A percentile compares a stretch with the other conserved stretches of the same genome.
phyloP scores from a whole-genome alignment of 768 basidiomycete genomes.

The Tephrocybe sp. region DNA sequence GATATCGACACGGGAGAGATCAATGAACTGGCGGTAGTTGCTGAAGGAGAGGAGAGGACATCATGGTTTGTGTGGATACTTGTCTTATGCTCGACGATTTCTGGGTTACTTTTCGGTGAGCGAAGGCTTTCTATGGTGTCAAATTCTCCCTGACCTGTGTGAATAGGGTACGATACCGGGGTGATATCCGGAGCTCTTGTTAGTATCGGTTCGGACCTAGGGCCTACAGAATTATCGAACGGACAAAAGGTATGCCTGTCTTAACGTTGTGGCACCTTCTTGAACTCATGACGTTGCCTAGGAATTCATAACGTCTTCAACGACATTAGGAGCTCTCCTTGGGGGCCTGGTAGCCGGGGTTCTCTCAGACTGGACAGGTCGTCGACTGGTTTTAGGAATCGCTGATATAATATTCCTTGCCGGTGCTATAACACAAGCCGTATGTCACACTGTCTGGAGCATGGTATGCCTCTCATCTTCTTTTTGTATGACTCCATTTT shows the following conservation, averaged over 20 bases:
- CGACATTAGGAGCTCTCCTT: constrained; percentile 73
- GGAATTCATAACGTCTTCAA: constrained; percentile 81
- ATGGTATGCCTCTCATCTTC: constrained; percentile 44
- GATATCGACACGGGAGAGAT: constrained; percentile 48
- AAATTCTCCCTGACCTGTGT: not conserved
- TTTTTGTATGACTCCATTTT: not conserved
- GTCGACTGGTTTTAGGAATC: constrained; percentile 59
- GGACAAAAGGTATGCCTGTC: constrained; percentile 52
- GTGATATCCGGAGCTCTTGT: constrained; percentile 81
- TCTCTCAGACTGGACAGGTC: constrained; percentile 68
- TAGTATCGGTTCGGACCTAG: constrained; percentile 65
- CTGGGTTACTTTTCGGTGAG: constrained; percentile 73
- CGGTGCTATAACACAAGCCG: constrained; percentile 70
- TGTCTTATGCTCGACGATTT: constrained; percentile 71
- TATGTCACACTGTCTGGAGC: constrained; percentile 63
- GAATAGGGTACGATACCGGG: constrained; percentile 74
- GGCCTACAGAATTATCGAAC: constrained; percentile 51
- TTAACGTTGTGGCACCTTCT: not conserved
- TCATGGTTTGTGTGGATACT: constrained; percentile 80
- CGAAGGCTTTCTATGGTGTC: not conserved
- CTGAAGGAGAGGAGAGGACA: constrained; percentile 63
- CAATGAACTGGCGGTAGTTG: constrained; percentile 55
- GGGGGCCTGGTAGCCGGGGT: constrained; percentile 72
- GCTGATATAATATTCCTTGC: constrained; percentile 74
- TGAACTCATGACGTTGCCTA: constrained; percentile 20